Conservation (phyloP, 768 basidiomycete species). For the Crucibulum laeve region DNA sequence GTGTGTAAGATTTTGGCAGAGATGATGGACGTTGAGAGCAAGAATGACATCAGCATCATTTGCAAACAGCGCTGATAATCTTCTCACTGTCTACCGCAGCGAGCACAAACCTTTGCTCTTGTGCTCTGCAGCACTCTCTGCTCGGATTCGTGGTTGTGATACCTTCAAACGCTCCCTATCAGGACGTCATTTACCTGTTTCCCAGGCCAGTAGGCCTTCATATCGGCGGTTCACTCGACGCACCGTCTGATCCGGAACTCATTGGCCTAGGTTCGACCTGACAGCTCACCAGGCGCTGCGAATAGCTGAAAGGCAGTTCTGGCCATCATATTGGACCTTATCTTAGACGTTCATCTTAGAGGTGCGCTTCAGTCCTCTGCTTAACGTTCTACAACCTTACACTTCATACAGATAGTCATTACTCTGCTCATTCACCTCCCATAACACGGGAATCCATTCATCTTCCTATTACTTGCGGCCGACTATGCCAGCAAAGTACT, state of each 20-base stretch:
- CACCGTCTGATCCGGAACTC: conserved; percentile 2
- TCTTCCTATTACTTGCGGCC: neutral
- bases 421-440: neutral
- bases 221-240: neutral
- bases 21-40: no score
- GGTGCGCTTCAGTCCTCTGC: no score
- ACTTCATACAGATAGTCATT: no score
- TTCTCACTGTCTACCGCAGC: conserved; percentile 18
- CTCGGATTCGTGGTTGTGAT: no score
- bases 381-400: no score
- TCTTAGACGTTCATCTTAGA: no score
- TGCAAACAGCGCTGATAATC: conserved; percentile 15
- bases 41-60: no score
- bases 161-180: no score
- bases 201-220: neutral
- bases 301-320: neutral
- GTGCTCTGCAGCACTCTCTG: no score
- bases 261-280: neutral
- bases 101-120: conserved; percentile 8
- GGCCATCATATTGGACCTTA: no score
- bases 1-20: no score
- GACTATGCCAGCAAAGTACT: conserved; percentile 68
- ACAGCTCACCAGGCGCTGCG: neutral
- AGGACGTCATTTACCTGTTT: no score
- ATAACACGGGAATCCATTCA: neutral